Percentiles rank a stretch among this genome's conserved stretches.
Evolutionary conservation across 768 basidiomycete species (phyloP).

Genomic region (Rhodotorula graminis): DNA sequence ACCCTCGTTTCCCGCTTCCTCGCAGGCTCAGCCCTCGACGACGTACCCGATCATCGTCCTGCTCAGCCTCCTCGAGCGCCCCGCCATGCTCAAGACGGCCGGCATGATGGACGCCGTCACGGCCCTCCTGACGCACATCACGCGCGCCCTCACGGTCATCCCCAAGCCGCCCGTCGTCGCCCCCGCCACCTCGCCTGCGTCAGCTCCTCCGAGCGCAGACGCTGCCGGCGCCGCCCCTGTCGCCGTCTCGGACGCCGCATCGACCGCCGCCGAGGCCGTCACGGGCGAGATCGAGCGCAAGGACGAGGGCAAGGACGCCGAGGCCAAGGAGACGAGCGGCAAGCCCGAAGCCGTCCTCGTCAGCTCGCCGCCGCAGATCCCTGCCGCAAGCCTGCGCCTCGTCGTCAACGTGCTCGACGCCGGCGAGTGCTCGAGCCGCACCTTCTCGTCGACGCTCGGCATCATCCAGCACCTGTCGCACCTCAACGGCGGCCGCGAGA

Average conservation of each 20-base stretch:
- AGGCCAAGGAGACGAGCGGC: slow-evolving; percentile 47
- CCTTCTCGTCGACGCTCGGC: slow-evolving; percentile 88
- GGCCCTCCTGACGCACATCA: slow-evolving; percentile 76
- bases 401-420: slow-evolving; percentile 96
- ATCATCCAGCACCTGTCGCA: slow-evolving; percentile 88
- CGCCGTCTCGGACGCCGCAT: not conserved
- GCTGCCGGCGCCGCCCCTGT: not conserved
- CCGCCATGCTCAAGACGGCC: slow-evolving; percentile 75
- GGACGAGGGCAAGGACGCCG: slow-evolving; percentile 43
- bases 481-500: slow-evolving; percentile 80
- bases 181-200: not conserved
- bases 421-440: slow-evolving; percentile 90
- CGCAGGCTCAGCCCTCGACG: slow-evolving; percentile 26
- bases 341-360: slow-evolving; percentile 48
- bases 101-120: slow-evolving; percentile 92
- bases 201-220: no score
- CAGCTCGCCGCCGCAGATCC: slow-evolving; percentile 74
- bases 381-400: slow-evolving; percentile 73
- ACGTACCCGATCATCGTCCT: slow-evolving; percentile 65
- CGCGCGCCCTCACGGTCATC: slow-evolving; percentile 68
- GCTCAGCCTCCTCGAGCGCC: slow-evolving; percentile 78
- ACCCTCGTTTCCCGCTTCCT: not conserved
- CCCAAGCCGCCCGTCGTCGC: slow-evolving; percentile 35
- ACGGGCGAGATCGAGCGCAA: not conserved
- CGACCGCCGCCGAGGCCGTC: not conserved